phyloP scores from a whole-genome alignment of 345 rosid species.

The Dimocarpus longan region DNA sequence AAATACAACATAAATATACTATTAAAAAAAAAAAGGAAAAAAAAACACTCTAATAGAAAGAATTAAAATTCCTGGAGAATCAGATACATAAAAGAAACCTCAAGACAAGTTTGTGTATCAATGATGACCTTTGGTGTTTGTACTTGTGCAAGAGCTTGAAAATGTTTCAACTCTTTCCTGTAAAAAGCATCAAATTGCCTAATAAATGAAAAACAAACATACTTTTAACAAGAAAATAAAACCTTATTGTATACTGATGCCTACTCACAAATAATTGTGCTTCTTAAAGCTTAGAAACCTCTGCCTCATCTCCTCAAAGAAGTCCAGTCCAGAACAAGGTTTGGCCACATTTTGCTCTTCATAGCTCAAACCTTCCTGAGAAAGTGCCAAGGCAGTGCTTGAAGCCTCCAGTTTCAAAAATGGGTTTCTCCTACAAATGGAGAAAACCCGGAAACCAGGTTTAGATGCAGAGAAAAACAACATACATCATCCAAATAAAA shows the following conservation, averaged over 20 bases:
- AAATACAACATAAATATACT: neutral
- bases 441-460: neutral
- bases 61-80: neutral
- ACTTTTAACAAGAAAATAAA: constrained; percentile 3
- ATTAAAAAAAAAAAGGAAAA: too few species aligned
- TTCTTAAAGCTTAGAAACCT: constrained; percentile 60
- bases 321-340: constrained; percentile 22
- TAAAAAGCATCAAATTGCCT: constrained; percentile 12
- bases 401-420: constrained; percentile 15
- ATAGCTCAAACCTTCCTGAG: constrained; percentile 14
- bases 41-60: neutral
- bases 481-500: neutral
- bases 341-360: constrained; percentile 19
- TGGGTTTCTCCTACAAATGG: constrained; percentile 10
- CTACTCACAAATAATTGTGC: constrained; percentile 55
- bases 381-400: constrained; percentile 19
- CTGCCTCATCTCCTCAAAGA: constrained; percentile 49
- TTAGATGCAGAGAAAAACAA: neutral
- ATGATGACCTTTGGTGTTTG: constrained; percentile 83
- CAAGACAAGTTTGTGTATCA: neutral
- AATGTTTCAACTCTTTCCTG: constrained; percentile 71
- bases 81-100: neutral
- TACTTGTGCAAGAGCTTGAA: constrained; percentile 65
- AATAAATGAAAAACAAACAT: neutral
- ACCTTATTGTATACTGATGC: neutral